Conservation (phyloP, 73 alveolate species). For the Tetrahymena thermophila region DNA sequence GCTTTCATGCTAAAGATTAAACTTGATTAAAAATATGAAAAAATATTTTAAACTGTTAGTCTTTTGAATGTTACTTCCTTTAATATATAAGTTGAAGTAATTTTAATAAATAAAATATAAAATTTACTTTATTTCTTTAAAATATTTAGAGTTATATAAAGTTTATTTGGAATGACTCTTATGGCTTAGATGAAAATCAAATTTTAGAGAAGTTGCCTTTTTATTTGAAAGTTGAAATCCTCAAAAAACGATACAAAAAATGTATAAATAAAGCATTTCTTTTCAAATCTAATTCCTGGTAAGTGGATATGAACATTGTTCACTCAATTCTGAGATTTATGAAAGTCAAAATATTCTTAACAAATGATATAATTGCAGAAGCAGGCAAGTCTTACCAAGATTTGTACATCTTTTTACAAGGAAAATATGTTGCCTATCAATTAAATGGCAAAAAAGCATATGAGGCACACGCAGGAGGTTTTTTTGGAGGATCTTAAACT, state of each 20-base stretch:
- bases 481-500: not conserved
- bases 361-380: not conserved
- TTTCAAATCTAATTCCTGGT: not conserved
- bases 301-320: not conserved
- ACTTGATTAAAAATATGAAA: not conserved
- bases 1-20: not conserved
- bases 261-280: not conserved
- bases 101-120: too few species aligned
- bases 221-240: not conserved
- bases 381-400: not conserved
- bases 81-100: not conserved
- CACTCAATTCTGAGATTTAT: not conserved
- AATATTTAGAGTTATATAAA: not conserved
- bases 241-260: not conserved
- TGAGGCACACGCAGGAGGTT: not conserved
- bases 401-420: not conserved
- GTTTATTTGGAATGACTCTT: not conserved
- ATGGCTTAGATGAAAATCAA: not conserved
- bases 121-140: not conserved
- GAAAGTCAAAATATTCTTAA: not conserved
- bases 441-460: not conserved
- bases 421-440: not conserved
- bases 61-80: not conserved
- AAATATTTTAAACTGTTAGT: not conserved
- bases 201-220: not conserved